phyloP scores from a whole-genome alignment of 352 stramenopile species.

The Pythium biforme region DNA sequence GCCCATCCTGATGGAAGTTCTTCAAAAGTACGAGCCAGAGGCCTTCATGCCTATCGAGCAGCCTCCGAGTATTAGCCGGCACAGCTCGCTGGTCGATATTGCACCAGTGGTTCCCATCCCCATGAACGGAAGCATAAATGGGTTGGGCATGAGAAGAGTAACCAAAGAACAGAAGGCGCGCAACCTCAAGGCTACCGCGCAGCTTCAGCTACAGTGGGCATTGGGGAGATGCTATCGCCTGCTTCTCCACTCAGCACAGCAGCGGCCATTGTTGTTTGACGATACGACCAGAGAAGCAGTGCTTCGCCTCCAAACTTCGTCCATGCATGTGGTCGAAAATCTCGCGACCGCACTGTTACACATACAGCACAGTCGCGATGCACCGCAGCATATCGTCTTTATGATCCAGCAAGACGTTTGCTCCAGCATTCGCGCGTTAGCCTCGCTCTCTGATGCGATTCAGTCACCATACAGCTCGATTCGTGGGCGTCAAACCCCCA shows the following conservation, averaged over 20 bases:
- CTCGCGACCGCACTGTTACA: constrained; percentile 2
- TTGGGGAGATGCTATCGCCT: constrained; percentile 54
- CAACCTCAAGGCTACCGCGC: constrained; percentile 25
- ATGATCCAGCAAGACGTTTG: constrained; percentile 77
- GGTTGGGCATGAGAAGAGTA: constrained; percentile 4
- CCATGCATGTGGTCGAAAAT: constrained; percentile 15
- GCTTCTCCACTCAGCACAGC: constrained; percentile 37
- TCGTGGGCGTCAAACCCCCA: not conserved
- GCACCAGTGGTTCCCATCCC: not conserved
- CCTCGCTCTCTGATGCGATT: not conserved
- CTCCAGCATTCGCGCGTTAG: constrained; percentile 30
- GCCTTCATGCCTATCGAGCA: constrained; percentile 32
- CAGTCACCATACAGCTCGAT: constrained; percentile 4
- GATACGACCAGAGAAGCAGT: constrained; percentile 24
- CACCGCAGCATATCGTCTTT: constrained; percentile 30
- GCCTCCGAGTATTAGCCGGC: constrained; percentile 13
- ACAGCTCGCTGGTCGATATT: constrained; percentile 20
- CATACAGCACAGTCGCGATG: constrained; percentile 10
- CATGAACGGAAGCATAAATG: constrained; percentile 1
- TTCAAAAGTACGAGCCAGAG: constrained; percentile 54
- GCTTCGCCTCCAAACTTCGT: constrained; percentile 9
- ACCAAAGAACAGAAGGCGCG: constrained; percentile 26
- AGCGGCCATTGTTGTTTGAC: constrained; percentile 18
- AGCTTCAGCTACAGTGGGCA: constrained; percentile 55
- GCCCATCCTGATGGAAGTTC: constrained; percentile 43